Evolutionary conservation across 1,284 basidiomycete species (phyloP), one percentile per base, ranked within the genome.

Genomic region (Rhodotorula sp.): DNA sequence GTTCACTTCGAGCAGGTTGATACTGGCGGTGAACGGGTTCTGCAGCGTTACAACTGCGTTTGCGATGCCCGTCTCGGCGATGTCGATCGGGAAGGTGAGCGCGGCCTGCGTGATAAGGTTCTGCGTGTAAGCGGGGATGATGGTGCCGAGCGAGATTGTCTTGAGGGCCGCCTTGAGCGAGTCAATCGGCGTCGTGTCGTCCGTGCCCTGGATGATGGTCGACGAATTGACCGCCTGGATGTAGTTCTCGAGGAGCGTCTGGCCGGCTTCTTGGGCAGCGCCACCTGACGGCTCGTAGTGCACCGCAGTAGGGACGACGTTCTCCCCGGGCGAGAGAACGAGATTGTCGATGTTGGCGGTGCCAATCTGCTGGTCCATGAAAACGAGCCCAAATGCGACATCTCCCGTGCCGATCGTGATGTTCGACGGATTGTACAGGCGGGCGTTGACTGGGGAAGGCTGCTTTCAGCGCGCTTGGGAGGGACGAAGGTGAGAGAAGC

Each of bases 21-120:
- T 87, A 76, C 87, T 87, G 17, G 90, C 89, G 0, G 89, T 90
- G 82, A 91, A 91, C 4, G 90, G 90, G 77, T 91, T 92, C 21
- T 82, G 82, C 57, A 91, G 83, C 2, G 82, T 82, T 77, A 90
- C 89, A 0, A 85, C 82, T 4, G 86, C 83, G 44, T 83, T 82
- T 4, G 88, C 88, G 44, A 88, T 79, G 13, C 87, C 87, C 0
- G 86, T 89, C 70, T 84, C 27, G 48, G 61, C 75, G 45, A 82
- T 81, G 74, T 81, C 73, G 62, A 76, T 77, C 23, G 81, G 81
- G 61, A 67, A 67, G 7, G 61, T 27, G 61, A 67, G 61, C 4
- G 60, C 66, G 21, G 81, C 76, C 58, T 75, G 65, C 17, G 82
- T 83, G 77, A 91, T 88, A 69, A 91, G 80, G 72, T 87, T 88